Evolutionary conservation across 495 filamentous ascomycete species (phyloP).

Genomic region (Neurospora hispaniola): DNA sequence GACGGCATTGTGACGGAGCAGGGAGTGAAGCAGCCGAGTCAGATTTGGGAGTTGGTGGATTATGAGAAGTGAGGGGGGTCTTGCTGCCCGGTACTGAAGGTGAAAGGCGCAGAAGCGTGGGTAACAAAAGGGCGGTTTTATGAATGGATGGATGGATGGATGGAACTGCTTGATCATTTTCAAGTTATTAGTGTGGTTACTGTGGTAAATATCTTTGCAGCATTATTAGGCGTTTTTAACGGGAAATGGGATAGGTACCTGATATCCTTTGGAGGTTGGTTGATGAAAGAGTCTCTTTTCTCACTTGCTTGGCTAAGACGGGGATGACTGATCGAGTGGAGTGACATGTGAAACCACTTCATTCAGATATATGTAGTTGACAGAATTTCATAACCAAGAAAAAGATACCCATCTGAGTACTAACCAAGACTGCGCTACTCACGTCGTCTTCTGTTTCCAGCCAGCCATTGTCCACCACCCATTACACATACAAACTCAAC

Average conservation of each 20-base stretch:
- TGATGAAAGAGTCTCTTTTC: background rate
- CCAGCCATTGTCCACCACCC: too few species aligned
- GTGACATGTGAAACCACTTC: background rate
- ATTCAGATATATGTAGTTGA: background rate
- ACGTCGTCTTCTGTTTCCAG: too few species aligned
- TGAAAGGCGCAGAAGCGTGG: background rate
- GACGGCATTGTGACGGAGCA: conserved; percentile 28
- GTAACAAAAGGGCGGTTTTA: background rate
- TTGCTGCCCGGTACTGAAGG: background rate
- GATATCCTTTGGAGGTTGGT: too few species aligned
- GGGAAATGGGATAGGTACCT: background rate
- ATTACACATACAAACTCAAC: too few species aligned
- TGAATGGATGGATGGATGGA: background rate
- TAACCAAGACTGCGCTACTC: too few species aligned
- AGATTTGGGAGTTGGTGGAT: conserved; percentile 27
- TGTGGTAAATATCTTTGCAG: background rate
- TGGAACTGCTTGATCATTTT: background rate
- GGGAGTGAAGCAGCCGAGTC: conserved; percentile 30
- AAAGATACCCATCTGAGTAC: too few species aligned
- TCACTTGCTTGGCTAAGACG: background rate
- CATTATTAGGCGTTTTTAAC: background rate
- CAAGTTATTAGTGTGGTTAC: background rate
- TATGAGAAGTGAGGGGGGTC: conserved; percentile 13
- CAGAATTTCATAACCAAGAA: too few species aligned
- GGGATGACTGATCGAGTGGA: background rate